Percentiles rank a stretch among this genome's conserved stretches.
Evolutionary conservation across 2,329 filamentous ascomycete species (phyloP).

Genomic region (Pyricularia sp.): DNA sequence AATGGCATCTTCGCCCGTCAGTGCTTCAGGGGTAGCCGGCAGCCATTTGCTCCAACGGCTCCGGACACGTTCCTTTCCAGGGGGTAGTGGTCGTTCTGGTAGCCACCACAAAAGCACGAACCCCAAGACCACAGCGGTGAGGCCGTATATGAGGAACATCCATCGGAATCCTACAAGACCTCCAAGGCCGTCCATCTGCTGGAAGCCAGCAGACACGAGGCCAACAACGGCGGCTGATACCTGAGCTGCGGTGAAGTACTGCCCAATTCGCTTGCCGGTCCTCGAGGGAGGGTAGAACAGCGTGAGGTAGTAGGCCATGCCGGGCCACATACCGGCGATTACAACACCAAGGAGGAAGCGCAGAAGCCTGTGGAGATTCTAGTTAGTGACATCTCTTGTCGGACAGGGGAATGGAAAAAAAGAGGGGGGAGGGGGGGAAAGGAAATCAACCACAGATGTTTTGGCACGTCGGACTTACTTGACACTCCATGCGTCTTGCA

Average conservation of each 20-base stretch:
- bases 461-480: constrained; percentile 40
- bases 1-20: constrained; percentile 66
- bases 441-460: constrained; percentile 5
- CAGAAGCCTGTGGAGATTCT: constrained; percentile 44
- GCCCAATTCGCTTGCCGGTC: constrained; percentile 79
- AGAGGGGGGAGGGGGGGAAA: no score
- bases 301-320: constrained; percentile 88
- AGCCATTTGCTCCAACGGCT: constrained; percentile 53
- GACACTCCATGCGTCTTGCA: constrained; percentile 74
- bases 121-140: constrained; percentile 64
- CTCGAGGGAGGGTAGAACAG: constrained; percentile 84
- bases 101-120: constrained; percentile 80
- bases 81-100: constrained; percentile 69
- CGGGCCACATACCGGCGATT: constrained; percentile 90
- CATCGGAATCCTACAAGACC: constrained; percentile 77
- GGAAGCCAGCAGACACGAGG: constrained; percentile 82
- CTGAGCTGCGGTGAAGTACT: constrained; percentile 80
- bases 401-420: no score
- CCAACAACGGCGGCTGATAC: constrained; percentile 84
- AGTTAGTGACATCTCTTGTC: neutral
- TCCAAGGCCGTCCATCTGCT: constrained; percentile 73
- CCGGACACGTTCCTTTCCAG: constrained; percentile 49
- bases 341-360: constrained; percentile 78
- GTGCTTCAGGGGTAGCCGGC: constrained; percentile 58
- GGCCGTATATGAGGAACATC: constrained; percentile 88